These are phyloP conservation scores for Fusarium equiseti DNA, from an alignment of 2,329 filamentous ascomycete species.

Conservation along the genomic window DNA sequence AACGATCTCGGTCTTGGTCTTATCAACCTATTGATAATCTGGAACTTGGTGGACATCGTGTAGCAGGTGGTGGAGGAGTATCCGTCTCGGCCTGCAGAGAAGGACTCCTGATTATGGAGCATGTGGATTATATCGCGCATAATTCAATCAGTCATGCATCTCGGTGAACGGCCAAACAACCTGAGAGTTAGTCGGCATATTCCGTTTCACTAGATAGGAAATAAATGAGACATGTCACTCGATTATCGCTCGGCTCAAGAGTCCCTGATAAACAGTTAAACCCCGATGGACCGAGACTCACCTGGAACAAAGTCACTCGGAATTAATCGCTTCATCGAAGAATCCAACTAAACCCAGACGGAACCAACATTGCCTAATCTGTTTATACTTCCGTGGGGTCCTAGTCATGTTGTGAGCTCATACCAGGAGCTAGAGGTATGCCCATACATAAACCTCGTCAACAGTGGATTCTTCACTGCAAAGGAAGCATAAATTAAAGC, in stretches of 20 bases:
- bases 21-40: not conserved
- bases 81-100: not conserved
- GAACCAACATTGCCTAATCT: not conserved
- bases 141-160: not conserved
- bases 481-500: not conserved
- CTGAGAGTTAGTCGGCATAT: not conserved
- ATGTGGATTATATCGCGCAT: conserved; percentile 24
- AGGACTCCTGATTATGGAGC: conserved; percentile 16
- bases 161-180: not conserved
- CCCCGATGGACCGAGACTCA: conserved; percentile 9
- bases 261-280: not conserved
- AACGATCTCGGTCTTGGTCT: not conserved
- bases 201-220: not conserved
- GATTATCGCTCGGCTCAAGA: conserved; percentile 11
- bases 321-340: conserved; percentile 21
- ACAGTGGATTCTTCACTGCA: not conserved
- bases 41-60: not conserved
- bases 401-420: not conserved
- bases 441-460: not conserved
- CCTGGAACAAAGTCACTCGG: conserved; percentile 10
- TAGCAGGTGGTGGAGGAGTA: not conserved
- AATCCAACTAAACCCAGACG: not conserved
- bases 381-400: not conserved
- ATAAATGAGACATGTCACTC: conserved; percentile 3
- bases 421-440: not conserved